Base-by-base conservation (phyloP, 2,329 filamentous ascomycete genomes). In the Colletotrichum sp. region DNA sequence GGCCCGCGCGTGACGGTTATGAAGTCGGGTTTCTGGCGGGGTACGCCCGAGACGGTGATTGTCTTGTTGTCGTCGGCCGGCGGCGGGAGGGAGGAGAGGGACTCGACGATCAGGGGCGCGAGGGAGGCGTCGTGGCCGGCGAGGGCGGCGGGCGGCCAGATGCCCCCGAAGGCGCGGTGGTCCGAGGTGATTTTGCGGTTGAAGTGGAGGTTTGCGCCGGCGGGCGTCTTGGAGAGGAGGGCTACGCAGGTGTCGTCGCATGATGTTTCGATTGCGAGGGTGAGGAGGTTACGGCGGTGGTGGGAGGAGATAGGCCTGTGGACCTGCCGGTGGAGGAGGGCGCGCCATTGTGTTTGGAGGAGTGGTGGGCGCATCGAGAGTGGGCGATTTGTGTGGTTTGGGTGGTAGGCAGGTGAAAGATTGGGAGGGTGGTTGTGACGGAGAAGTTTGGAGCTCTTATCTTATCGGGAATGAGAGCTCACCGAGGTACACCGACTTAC, bases 161-260 rank as follows among this genome's bases (percentile, higher is more conserved):
- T 94, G 72, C 97, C 97, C 69, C 90, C 87, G 83, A 93, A 96
- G 30, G 88, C 86, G 67, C 92, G 91, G 82, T 95, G 96, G 83
- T 98, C 93, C 7, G 95, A 94, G 0, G 96, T 98, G 77, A 96
- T 85, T 80, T 95, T 97, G 80, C 93, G 89, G 83, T 98, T 93
- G 87, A 95, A 98, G 79, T 94, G 92, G 4, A 98, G 89, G 7
- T 85, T 87, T 12, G 93, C 92, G 63, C 83, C 71, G 68, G 71
- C 13, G 12, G 30, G 30, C 67, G 84, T 80, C 79, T 92, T 93
- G 70, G 95, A 91, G 52, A 98, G 89, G 64, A 99, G 85, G 34
- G 96, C 94, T 24, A 98, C 96, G 74, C 94, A 96, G 1, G 96
- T 98, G 86, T 99, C 96, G 85, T 99, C 96, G 89, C 96, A 97